A percentile compares a stretch with the other conserved stretches of the same genome.
phyloP scores from a whole-genome alignment of 495 filamentous ascomycete genomes.

The Annulohypoxylon nitens region DNA sequence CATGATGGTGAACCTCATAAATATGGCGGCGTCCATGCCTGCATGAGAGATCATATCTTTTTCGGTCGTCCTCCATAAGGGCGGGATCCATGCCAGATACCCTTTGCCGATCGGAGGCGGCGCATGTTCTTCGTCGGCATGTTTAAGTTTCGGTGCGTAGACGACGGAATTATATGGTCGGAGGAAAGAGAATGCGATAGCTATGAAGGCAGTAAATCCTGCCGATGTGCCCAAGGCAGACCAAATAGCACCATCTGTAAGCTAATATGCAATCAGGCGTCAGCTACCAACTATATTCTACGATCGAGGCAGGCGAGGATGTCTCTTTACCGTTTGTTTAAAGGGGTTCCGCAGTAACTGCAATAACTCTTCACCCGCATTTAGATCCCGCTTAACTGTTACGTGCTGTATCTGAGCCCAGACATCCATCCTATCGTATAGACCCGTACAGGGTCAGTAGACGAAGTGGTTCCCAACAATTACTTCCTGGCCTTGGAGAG shows the following conservation, averaged over 20 bases:
- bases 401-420: conserved; percentile 40
- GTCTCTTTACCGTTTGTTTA: conserved; percentile 55
- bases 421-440: conserved; percentile 45
- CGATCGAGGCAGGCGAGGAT: not conserved
- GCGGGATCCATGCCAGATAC: conserved; percentile 84
- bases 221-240: conserved; percentile 88
- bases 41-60: conserved; percentile 78
- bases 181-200: conserved; percentile 85
- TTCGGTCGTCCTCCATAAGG: conserved; percentile 82
- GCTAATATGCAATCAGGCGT: conserved; percentile 38
- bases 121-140: conserved; percentile 90
- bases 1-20: conserved; percentile 90
- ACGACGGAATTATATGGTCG: conserved; percentile 91
- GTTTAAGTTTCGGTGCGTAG: conserved; percentile 93
- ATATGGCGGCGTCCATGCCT: conserved; percentile 91
- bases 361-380: conserved; percentile 54
- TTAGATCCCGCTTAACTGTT: conserved; percentile 42
- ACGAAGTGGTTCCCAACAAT: conserved; percentile 15
- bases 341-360: conserved; percentile 65
- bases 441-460: conserved; percentile 29
- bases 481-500: conserved; percentile 8
- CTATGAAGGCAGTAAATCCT: conserved; percentile 75
- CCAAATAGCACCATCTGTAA: conserved; percentile 72
- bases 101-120: conserved; percentile 93
- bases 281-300: conserved; percentile 25